These are phyloP conservation scores for Vicia sativa DNA, from an alignment of 306 rosid species.

Conservation along the genomic window DNA sequence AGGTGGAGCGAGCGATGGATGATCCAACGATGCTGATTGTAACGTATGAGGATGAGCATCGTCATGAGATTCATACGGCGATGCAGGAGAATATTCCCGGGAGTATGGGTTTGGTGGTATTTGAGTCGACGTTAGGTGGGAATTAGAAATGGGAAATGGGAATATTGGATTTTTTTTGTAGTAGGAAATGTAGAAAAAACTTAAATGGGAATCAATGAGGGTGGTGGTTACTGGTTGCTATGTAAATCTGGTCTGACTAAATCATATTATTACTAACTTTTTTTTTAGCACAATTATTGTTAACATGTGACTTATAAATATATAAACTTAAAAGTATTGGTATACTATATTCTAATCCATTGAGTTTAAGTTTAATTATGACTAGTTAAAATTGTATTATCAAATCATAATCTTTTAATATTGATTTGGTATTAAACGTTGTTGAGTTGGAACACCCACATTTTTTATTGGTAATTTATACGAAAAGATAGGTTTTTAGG, in stretches of 20 bases:
- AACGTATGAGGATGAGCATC: conserved; percentile 90
- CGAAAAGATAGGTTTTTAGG: no score
- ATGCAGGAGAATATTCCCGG: conserved; percentile 58
- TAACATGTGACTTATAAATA: no score
- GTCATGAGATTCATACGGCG: conserved; percentile 52
- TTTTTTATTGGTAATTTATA: no score
- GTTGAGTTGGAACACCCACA: no score
- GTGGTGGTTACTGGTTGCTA: neutral
- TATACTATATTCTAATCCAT: no score
- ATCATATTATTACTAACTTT: no score
- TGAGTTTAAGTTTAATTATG: no score
- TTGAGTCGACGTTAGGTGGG: conserved; percentile 50
- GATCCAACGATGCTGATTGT: conserved; percentile 86
- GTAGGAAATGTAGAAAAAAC: neutral
- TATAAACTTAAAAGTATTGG: no score
- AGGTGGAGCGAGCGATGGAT: conserved; percentile 79
- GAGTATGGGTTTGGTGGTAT: conserved; percentile 52
- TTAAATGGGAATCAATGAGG: neutral
- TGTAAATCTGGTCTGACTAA: neutral
- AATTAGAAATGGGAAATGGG: neutral
- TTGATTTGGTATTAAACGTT: no score
- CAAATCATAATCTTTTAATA: no score
- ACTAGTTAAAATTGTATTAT: no score
- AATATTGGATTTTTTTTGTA: neutral
- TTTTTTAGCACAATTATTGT: no score